Percentiles rank a stretch among this genome's conserved stretches.
These are phyloP conservation scores for Echites panduratus DNA, from an alignment of 257 asterid species.

Conservation along the genomic window DNA sequence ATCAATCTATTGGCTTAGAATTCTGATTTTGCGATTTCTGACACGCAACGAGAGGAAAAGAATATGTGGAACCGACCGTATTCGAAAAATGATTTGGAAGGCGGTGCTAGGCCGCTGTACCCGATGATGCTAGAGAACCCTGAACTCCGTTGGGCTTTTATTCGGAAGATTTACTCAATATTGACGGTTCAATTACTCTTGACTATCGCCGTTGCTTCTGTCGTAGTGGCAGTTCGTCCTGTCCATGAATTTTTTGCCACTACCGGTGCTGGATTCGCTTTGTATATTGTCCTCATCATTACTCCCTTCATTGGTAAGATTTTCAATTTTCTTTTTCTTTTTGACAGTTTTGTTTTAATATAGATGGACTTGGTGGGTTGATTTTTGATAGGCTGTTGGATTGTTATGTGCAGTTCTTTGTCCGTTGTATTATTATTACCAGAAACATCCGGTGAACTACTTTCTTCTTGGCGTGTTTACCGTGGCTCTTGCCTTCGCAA, in stretches of 20 bases:
- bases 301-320: conserved; percentile 32
- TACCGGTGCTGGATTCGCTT: conserved; percentile 29
- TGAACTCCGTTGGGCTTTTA: conserved; percentile 52
- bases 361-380: no score
- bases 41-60: neutral
- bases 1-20: neutral
- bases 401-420: conserved; percentile 46
- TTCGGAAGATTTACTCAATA: conserved; percentile 51
- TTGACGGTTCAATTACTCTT: conserved; percentile 35
- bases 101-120: conserved; percentile 31
- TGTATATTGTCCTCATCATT: conserved; percentile 26
- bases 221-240: conserved; percentile 34
- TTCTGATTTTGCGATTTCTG: neutral
- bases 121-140: conserved; percentile 54
- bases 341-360: neutral
- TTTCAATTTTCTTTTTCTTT: neutral
- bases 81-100: conserved; percentile 48
- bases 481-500: conserved; percentile 49
- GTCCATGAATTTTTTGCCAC: conserved; percentile 32
- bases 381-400: neutral
- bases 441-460: conserved; percentile 75
- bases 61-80: conserved; percentile 28
- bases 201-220: conserved; percentile 43
- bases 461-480: conserved; percentile 77
- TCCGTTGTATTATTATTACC: conserved; percentile 62